Conservation (phyloP, 257 asterid genomes). For the Solanum virginianum region DNA sequence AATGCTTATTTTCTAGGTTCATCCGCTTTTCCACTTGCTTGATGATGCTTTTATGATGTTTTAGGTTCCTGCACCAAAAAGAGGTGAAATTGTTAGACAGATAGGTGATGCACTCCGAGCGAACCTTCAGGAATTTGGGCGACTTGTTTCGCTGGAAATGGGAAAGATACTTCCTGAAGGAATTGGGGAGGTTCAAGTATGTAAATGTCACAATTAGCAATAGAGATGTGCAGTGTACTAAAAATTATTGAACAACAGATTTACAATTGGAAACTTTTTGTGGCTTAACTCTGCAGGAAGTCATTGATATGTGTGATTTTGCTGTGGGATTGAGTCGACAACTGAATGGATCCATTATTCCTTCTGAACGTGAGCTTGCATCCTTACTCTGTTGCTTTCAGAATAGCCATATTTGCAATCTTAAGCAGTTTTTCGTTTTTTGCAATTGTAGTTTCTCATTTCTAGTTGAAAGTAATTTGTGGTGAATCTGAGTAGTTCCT, state of each 20-base stretch:
- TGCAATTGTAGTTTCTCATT: background rate
- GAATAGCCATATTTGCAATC: background rate
- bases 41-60: constrained; percentile 3
- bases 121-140: constrained; percentile 78
- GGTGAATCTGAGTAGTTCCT: background rate
- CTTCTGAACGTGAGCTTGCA: constrained; percentile 84
- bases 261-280: background rate
- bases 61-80: constrained; percentile 96
- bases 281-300: constrained; percentile 49
- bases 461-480: background rate
- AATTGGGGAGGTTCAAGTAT: constrained; percentile 96
- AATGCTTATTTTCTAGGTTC: background rate
- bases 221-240: background rate
- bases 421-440: background rate
- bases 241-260: background rate
- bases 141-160: constrained; percentile 96
- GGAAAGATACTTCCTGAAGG: constrained; percentile 98
- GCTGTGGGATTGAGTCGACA: constrained; percentile 99
- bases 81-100: constrained; percentile 98
- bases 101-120: constrained; percentile 91
- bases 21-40: background rate
- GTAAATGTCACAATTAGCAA: background rate
- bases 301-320: constrained; percentile 97
- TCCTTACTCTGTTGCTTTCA: background rate
- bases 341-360: constrained; percentile 90